Base-by-base conservation (phyloP, 2,329 filamentous ascomycete species). In the Lasiodiplodia sp. region DNA sequence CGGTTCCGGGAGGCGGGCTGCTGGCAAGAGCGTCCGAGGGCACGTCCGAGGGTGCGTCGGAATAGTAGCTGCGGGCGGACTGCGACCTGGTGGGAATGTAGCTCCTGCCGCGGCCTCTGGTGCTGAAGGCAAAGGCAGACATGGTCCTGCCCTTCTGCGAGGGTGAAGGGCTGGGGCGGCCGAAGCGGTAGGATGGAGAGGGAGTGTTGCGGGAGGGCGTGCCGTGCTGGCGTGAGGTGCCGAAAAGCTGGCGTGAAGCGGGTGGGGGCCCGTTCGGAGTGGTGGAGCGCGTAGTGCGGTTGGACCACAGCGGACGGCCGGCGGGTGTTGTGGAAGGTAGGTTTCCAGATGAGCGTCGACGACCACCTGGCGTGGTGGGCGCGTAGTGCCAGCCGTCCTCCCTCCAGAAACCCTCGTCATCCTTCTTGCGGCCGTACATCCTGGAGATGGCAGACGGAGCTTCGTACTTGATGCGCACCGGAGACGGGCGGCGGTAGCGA, bases 311-410 rank as follows among this genome's bases (percentile, higher is more conserved):
- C 1, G 87, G 86, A 69, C 81, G 83, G 51, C 86, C 87, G 57
- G 85, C 85, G 65, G 87, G 87, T 18, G 87, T 89, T 23, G 86
- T 88, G 6, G 87, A 88, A 55, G 84, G 80, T 51, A 79, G 77
- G 70, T 74, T 69, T 65, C 72, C 72, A 65, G 72, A 72, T n/a
- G 73, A 71, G 70, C 73, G 73, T 60, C 72, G 71, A 47, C 49
- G 62, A 28, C 51, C 73, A 62, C 75, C 74, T 47, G 78, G 78
- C 8, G 78, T 80, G 8, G 79, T 79, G 55, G 79, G 79, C 40
- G 78, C 25, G 28, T 53, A 40, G 6, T 4, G 21, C 58, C 58
- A 63, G 38, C 38, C 23, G 18, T 63, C 58, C 11, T 67, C 64
- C 11, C 12, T 44, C 55, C 47, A 57, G 40, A 68, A 52, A 11